A percentile compares a stretch with the other conserved stretches of the same genome.
These are phyloP conservation scores for Hemisphaericaspora lyxosophila DNA, from an alignment of 1,139 yeast species.

Conservation along the genomic window DNA sequence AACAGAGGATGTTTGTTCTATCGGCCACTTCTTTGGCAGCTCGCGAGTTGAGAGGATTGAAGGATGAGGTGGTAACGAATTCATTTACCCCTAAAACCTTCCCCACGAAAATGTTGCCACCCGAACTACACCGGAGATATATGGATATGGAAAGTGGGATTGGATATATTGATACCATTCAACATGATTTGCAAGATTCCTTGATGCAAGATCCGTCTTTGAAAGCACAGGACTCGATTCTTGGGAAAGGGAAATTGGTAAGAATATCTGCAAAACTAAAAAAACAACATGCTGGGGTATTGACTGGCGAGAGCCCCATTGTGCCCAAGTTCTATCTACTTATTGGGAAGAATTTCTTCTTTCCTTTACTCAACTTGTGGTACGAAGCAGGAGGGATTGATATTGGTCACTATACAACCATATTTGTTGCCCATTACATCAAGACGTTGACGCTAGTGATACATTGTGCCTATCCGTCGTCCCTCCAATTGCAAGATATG, in stretches of 20 bases:
- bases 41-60: conserved; percentile 57
- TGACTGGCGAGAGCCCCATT: conserved; percentile 12
- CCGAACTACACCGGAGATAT: conserved; percentile 41
- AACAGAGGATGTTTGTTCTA: conserved; percentile 56
- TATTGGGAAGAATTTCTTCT: conserved; percentile 49
- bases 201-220: conserved; percentile 39
- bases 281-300: conserved; percentile 6
- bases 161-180: conserved; percentile 8
- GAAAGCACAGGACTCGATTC: conserved; percentile 39
- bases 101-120: conserved; percentile 50
- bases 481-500: conserved; percentile 55
- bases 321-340: conserved; percentile 42
- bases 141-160: conserved; percentile 15
- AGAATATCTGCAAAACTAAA: conserved; percentile 39
- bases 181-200: conserved; percentile 27
- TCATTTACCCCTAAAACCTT: conserved; percentile 32
- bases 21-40: conserved; percentile 59
- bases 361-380: conserved; percentile 59
- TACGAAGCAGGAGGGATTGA: conserved; percentile 43
- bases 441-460: conserved; percentile 57
- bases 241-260: conserved; percentile 47
- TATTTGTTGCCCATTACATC: conserved; percentile 58
- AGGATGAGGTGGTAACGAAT: conserved; percentile 44
- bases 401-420: conserved; percentile 55
- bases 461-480: conserved; percentile 58